These are phyloP conservation scores for Zygoascus meyerae DNA, from an alignment of 1,139 yeast species.

Conservation along the genomic window DNA sequence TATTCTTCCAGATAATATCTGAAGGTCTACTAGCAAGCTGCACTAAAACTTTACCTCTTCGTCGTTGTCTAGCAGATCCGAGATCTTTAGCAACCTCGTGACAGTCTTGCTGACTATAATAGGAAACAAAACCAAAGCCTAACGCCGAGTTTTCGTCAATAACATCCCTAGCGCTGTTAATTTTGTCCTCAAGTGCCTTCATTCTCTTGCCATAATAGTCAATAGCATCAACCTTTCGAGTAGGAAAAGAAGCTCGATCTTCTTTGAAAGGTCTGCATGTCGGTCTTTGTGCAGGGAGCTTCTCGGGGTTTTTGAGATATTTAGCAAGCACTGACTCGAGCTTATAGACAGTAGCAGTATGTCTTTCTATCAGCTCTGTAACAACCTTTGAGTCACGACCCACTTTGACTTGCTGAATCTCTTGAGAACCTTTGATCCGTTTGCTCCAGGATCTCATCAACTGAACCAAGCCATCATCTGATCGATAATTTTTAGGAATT, in stretches of 20 bases:
- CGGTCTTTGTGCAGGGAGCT: conserved; percentile 24
- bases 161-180: conserved; percentile 25
- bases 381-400: conserved; percentile 32
- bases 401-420: conserved; percentile 30
- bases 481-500: conserved; percentile 27
- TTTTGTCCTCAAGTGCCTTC: conserved; percentile 26
- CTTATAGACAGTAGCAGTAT: conserved; percentile 25
- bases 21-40: conserved; percentile 35
- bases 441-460: conserved; percentile 15
- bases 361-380: conserved; percentile 27
- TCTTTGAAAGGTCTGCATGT: conserved; percentile 19
- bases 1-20: conserved; percentile 37
- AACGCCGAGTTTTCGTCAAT: conserved; percentile 19
- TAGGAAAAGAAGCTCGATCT: conserved; percentile 17
- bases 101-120: conserved; percentile 27
- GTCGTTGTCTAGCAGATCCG: conserved; percentile 11
- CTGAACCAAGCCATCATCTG: conserved; percentile 27
- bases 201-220: conserved; percentile 26
- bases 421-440: conserved; percentile 15
- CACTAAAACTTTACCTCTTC: conserved; percentile 18
- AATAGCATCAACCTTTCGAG: conserved; percentile 30
- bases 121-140: conserved; percentile 38
- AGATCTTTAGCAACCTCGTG: conserved; percentile 26
- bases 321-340: conserved; percentile 33
- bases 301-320: conserved; percentile 29